Conservation (phyloP, 1,284 basidiomycete genomes). For the Cystobasidium slooffiae region DNA sequence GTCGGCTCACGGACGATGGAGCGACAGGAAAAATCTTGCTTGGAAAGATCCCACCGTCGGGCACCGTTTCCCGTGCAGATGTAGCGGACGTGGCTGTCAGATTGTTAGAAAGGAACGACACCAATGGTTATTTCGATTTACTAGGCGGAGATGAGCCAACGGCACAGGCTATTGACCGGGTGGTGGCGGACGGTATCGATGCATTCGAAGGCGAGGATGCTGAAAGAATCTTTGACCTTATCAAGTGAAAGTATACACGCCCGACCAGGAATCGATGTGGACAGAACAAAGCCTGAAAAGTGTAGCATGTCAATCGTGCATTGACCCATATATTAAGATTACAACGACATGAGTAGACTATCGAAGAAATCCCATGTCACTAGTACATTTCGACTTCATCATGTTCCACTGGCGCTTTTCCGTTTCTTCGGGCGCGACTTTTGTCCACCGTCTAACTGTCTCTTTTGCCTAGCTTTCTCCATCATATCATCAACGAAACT, state of each 20-base stretch:
- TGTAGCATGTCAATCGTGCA: too few relatives aligned
- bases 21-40: constrained; percentile 64
- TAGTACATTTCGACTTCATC: not conserved
- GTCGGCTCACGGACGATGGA: constrained; percentile 64
- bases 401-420: not conserved
- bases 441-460: not conserved
- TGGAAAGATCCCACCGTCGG: constrained; percentile 65
- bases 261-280: not conserved
- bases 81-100: constrained; percentile 39
- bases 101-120: constrained; percentile 26
- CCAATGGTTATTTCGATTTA: constrained; percentile 35
- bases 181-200: constrained; percentile 23
- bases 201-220: constrained; percentile 36
- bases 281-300: too few relatives aligned
- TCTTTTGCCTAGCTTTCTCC: constrained; percentile 14
- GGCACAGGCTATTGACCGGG: constrained; percentile 16
- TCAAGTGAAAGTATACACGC: not conserved
- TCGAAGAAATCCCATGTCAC: not conserved
- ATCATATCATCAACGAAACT: constrained; percentile 32
- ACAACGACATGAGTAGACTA: not conserved
- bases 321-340: not conserved
- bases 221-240: constrained; percentile 26
- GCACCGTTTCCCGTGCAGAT: constrained; percentile 29
- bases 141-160: constrained; percentile 17
- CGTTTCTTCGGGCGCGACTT: not conserved